Evolutionary conservation across 352 stramenopile genomes (phyloP).

Genomic region (Globisporangium cylindrosporum): DNA sequence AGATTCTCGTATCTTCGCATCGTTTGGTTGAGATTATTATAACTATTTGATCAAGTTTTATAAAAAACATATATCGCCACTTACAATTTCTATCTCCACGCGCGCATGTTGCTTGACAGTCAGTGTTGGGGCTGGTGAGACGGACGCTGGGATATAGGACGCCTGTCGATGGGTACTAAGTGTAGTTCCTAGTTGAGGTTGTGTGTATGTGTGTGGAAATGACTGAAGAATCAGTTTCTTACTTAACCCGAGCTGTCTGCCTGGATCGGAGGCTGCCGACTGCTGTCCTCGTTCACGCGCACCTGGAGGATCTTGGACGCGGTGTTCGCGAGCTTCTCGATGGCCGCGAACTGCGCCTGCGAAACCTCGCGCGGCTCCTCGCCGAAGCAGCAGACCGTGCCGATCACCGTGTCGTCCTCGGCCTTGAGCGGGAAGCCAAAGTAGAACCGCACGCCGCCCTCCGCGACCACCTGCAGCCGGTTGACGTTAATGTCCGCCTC

Average conservation of each 20-base stretch:
- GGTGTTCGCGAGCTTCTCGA: slow-evolving; percentile 38
- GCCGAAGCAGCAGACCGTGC: slow-evolving; percentile 52
- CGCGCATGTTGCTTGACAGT: background rate
- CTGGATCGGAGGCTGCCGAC: background rate
- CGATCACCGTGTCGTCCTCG: slow-evolving; percentile 34
- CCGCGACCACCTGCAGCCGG: slow-evolving; percentile 23
- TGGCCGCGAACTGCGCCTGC: slow-evolving; percentile 40
- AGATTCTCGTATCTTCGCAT: background rate
- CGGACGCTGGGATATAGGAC: background rate
- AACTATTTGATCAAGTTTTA: background rate
- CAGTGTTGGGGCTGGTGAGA: background rate
- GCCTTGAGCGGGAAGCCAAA: slow-evolving; percentile 50
- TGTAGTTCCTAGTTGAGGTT: background rate
- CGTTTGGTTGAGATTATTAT: background rate
- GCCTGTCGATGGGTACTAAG: background rate
- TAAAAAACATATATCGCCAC: background rate
- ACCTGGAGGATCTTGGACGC: slow-evolving; percentile 33
- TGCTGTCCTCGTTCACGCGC: background rate
- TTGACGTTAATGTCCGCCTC: slow-evolving; percentile 55
- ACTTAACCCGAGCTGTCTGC: background rate
- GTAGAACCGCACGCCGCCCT: slow-evolving; percentile 47
- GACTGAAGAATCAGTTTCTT: background rate
- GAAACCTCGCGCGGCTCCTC: slow-evolving; percentile 37
- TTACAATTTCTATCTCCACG: background rate
- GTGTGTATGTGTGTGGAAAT: background rate